Evolutionary conservation across 768 basidiomycete genomes (phyloP), one percentile per base, ranked within the genome.

Genomic region (Trichaptum fuscoviolaceum): DNA sequence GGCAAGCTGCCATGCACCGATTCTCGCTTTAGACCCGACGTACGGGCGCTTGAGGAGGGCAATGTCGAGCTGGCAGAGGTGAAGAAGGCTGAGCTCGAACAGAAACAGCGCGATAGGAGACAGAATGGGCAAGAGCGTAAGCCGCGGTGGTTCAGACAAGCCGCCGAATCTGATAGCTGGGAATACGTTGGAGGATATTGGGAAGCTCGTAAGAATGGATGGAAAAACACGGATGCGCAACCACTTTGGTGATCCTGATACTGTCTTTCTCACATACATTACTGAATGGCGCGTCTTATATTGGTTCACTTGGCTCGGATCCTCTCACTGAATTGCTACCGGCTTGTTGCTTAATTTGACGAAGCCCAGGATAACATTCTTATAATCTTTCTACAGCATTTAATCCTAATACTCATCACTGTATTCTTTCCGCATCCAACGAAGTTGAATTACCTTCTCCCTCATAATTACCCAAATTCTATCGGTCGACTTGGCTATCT

Each of bases 31-130:
- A 84, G 93, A 35, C 89, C 93, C 4, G 93, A 95, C 76, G 89
- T 95, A 59, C 80, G 91, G 20, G 91, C 92, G 6, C 79, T 95
- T 58, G 93, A 96, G 73, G 85, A 91, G 70, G 93, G 93, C 3
- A 76, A 88, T 63, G 70, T 91, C 18, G 87, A 91, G 63, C 70
- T 75, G 57, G 93, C 93, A 2, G 94, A 96, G 71, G 78, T 72
- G 57, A 84, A 90, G 71, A 96, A 96, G 77, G 73, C 78, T 18
- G 81, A 85, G 58, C 77, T 95, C 2, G 93, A 96, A 74, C 90
- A 89, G 67, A 73, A 84, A 71, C 93, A 96, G 77, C 82, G 93
- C 64, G 86, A 87, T 59, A 82, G 93, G 69, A 84, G 93, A 66
- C 83, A 79, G 65, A 76, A 75, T 4, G 87, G 89, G 4, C 78